Evolutionary conservation across 345 rosid genomes (phyloP), one percentile per base, ranked within the genome.

Genomic region (Heritiera fomes): DNA sequence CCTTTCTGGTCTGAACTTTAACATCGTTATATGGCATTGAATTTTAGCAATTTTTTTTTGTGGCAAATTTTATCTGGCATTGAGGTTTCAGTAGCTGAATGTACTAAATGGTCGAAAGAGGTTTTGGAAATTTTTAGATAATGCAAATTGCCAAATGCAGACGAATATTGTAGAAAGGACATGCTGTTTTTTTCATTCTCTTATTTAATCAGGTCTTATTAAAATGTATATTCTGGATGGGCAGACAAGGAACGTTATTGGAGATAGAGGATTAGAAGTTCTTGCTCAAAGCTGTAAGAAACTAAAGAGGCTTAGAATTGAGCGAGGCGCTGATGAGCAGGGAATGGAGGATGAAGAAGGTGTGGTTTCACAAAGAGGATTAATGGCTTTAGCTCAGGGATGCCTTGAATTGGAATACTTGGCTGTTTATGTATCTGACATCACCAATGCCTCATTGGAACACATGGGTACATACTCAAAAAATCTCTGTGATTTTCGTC

Each of bases 181-280:
- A 66, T 59, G 28, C 10, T 77, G 15, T 76, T 64, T 23, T n/a
- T 41, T 70, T 53, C 28, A 18, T 32, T 56, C 7, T n/a, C 58
- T 6, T 55, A 4, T 55, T 23, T 32, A 55, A 15, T 52, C 0
- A 10, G 2, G 63, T 14, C 28, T 18, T 45, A 38, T 41, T 60
- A 7, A 68, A 68, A 78, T 77, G 9, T 81, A 8, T 73, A 73
- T 80, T 77, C 73, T 32, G 46, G 77, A 53, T 83, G 74, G 71
- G 70, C 96, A 96, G 99, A 85, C 99, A 7, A 91, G 99, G 90
- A 91, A 91, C 86, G 99, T 91, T 58, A 91, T 96, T 63, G 98
- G 98, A 81, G 99, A 96, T 84, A 84, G 91, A 81, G 99, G 98
- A 72, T 76, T 96, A 80, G 98, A 93, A 87, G 87, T 91, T 82